A percentile compares a stretch with the other conserved stretches of the same genome.
These are phyloP conservation scores for Pinguiococcus pyrenoidosus DNA, from an alignment of 108 stramenopile genomes.

Conservation along the genomic window DNA sequence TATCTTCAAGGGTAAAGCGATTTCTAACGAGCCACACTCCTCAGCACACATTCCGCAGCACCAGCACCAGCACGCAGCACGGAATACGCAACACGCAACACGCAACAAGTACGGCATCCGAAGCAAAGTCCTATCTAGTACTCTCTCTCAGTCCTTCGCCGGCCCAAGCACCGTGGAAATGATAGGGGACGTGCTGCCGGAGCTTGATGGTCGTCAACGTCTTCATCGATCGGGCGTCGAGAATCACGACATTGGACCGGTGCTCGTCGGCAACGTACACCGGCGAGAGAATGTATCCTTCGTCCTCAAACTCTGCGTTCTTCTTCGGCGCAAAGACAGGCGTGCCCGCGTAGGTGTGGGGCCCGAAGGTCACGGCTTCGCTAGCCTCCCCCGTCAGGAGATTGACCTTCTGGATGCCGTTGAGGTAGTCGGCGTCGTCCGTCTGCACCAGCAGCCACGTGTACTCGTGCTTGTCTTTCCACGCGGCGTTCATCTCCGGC, in stretches of 20 bases:
- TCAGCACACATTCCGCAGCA: too few relatives aligned
- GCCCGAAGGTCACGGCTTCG: conserved; percentile 19
- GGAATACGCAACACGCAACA: too few relatives aligned
- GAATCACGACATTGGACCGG: conserved; percentile 18
- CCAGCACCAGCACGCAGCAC: too few relatives aligned
- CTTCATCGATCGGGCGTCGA: conserved; percentile 28
- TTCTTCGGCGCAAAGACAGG: conserved; percentile 25
- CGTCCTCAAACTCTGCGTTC: conserved; percentile 11
- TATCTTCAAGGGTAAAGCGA: too few relatives aligned
- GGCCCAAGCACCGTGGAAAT: conserved; percentile 38
- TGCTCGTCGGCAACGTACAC: conserved; percentile 23
- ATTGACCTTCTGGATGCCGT: conserved; percentile 29
- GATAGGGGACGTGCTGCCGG: conserved; percentile 22
- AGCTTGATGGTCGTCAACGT: conserved; percentile 8
- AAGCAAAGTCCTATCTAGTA: too few relatives aligned
- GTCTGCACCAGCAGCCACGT: too few relatives aligned
- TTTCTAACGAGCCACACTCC: too few relatives aligned
- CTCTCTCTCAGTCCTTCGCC: too few relatives aligned
- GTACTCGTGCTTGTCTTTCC: too few relatives aligned
- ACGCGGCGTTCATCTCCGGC: conserved; percentile 3
- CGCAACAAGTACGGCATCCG: too few relatives aligned
- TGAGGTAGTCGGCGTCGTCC: conserved; percentile 4
- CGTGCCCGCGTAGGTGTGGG: conserved; percentile 14
- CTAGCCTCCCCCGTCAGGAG: conserved; percentile 7
- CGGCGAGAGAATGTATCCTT: conserved; percentile 24